Conservation (phyloP, 2,329 filamentous ascomycete species). For the Ophiocordyceps camponoti-leonardi region DNA sequence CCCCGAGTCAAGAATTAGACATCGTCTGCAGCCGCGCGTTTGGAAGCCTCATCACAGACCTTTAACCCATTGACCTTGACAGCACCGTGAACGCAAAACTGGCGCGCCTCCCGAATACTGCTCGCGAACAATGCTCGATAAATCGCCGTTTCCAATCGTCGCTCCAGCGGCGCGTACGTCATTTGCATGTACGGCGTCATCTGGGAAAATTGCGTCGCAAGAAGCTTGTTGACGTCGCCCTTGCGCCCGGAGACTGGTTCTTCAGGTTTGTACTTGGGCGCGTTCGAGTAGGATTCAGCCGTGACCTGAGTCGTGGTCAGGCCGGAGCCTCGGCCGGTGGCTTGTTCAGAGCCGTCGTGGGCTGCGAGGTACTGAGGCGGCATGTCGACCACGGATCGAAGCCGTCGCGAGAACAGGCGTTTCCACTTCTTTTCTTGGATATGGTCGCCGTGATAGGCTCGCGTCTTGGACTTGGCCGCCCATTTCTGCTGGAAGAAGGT, state of each 20-base stretch:
- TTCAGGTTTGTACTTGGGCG: slow-evolving; percentile 7
- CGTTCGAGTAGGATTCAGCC: slow-evolving; percentile 17
- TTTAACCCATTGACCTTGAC: slow-evolving; percentile 96
- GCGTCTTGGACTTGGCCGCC: slow-evolving; percentile 66
- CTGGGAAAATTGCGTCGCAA: slow-evolving; percentile 15
- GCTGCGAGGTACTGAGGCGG: slow-evolving; percentile 61
- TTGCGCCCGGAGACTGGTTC: slow-evolving; percentile 1
- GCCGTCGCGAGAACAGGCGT: slow-evolving; percentile 72
- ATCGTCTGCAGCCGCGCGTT: neutral
- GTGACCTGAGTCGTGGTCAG: slow-evolving; percentile 16
- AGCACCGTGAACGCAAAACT: slow-evolving; percentile 82
- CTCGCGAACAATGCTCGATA: slow-evolving; percentile 90
- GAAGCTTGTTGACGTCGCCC: slow-evolving; percentile 13
- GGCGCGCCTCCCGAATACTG: slow-evolving; percentile 79
- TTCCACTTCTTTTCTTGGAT: slow-evolving; percentile 87
- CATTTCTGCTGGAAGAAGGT: slow-evolving; percentile 99
- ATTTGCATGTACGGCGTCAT: slow-evolving; percentile 89
- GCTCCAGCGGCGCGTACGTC: slow-evolving; percentile 81
- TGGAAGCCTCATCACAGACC: slow-evolving; percentile 28
- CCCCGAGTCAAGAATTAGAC: slow-evolving; percentile 1
- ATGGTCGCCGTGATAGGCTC: slow-evolving; percentile 89
- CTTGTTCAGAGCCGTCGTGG: slow-evolving; percentile 68
- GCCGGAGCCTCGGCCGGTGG: slow-evolving; percentile 70
- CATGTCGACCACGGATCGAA: slow-evolving; percentile 76
- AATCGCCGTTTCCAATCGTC: slow-evolving; percentile 83